Percentiles rank a stretch among this genome's conserved stretches.
Conservation (phyloP, 805 yeast species). For the Huiozyma sinensis region DNA sequence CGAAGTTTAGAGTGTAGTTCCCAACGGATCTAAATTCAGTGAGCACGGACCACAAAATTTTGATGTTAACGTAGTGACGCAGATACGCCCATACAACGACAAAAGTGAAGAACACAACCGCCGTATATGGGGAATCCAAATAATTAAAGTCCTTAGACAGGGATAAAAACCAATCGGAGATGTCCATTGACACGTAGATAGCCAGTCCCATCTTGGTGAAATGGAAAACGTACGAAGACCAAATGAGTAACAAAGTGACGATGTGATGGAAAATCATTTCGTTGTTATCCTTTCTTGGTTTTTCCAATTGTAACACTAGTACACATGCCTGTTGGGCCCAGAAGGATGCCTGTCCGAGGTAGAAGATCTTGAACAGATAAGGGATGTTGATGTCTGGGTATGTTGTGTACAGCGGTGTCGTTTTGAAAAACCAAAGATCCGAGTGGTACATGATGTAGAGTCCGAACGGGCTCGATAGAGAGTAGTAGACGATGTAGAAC, state of each 20-base stretch:
- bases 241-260: conserved; percentile 78
- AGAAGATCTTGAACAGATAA: conserved; percentile 63
- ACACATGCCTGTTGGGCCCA: conserved; percentile 95
- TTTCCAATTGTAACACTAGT: conserved; percentile 73
- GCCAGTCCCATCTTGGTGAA: conserved; percentile 93
- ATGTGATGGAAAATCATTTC: conserved; percentile 91
- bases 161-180: conserved; percentile 83
- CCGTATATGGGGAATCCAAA: conserved; percentile 53
- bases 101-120: conserved; percentile 59
- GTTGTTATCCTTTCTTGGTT: conserved; percentile 86
- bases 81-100: conserved; percentile 71
- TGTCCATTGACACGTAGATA: conserved; percentile 90
- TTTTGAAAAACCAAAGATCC: conserved; percentile 85
- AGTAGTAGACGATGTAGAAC: conserved; percentile 73
- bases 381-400: conserved; percentile 79
- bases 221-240: conserved; percentile 84
- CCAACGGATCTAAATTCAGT: conserved; percentile 87
- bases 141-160: conserved; percentile 77
- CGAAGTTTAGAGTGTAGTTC: conserved; percentile 69
- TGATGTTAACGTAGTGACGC: conserved; percentile 77
- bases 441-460: conserved; percentile 74
- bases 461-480: conserved; percentile 78
- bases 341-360: conserved; percentile 87
- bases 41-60: conserved; percentile 70
- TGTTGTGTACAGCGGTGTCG: conserved; percentile 62